Conservation (phyloP, 305 asterid genomes). For the Fraxinus angustifolia region DNA sequence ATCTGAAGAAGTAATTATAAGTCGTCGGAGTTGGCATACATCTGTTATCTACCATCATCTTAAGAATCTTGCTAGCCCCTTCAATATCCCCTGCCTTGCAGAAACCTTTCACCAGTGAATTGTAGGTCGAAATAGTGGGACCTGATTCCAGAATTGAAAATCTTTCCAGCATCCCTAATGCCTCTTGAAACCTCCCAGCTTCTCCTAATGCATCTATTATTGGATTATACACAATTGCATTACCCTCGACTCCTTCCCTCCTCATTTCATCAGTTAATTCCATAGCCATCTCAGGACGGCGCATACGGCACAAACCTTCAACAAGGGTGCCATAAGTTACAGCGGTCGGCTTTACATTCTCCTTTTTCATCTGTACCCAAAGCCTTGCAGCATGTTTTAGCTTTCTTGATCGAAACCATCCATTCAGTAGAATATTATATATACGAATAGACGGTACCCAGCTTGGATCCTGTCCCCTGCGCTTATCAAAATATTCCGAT, state of each 20-base stretch:
- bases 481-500: slow-evolving; percentile 46
- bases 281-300: slow-evolving; percentile 59
- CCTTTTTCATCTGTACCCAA: slow-evolving; percentile 65
- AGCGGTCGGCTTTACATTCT: slow-evolving; percentile 47
- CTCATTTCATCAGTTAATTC: slow-evolving; percentile 64
- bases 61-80: slow-evolving; percentile 65
- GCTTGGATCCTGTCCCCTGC: slow-evolving; percentile 40
- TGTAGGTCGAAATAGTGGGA: slow-evolving; percentile 72
- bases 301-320: slow-evolving; percentile 71
- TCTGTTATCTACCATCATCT: slow-evolving; percentile 58
- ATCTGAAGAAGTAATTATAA: slow-evolving; percentile 66
- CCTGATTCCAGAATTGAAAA: slow-evolving; percentile 60
- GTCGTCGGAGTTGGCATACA: slow-evolving; percentile 56
- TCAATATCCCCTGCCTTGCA: slow-evolving; percentile 80
- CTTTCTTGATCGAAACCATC: slow-evolving; percentile 68
- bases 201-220: slow-evolving; percentile 84
- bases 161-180: slow-evolving; percentile 67
- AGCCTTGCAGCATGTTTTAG: slow-evolving; percentile 55
- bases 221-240: slow-evolving; percentile 71
- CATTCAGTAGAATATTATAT: slow-evolving; percentile 68
- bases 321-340: slow-evolving; percentile 77
- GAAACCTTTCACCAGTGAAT: slow-evolving; percentile 79
- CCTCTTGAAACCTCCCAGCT: slow-evolving; percentile 77
- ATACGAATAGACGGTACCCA: slow-evolving; percentile 52
- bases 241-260: slow-evolving; percentile 54